Percentiles rank a stretch among this genome's conserved stretches.
Conservation (phyloP, 257 asterid species). For the Linderniella brevidens region DNA sequence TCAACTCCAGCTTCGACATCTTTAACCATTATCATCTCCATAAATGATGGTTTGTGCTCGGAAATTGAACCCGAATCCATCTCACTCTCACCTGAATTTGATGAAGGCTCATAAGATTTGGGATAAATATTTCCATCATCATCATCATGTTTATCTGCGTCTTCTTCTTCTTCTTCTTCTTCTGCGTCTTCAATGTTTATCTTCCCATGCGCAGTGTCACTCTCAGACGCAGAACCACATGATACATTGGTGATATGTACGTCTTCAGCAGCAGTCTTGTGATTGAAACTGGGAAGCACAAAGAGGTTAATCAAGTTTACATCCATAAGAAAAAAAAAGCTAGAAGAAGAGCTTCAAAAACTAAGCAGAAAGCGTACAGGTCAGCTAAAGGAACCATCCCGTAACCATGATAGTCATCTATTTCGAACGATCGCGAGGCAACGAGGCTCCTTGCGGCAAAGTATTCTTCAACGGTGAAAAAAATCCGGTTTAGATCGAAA, state of each 20-base stretch:
- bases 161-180: conserved; percentile 11
- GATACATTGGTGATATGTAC: conserved; percentile 69
- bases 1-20: conserved; percentile 64
- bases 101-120: conserved; percentile 15
- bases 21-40: conserved; percentile 77
- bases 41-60: conserved; percentile 25
- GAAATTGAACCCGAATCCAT: conserved; percentile 31
- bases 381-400: conserved; percentile 99
- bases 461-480: conserved; percentile 49
- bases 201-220: no score
- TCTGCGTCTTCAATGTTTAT: no score
- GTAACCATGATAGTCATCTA: conserved; percentile 65
- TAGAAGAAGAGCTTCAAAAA: background rate
- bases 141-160: conserved; percentile 17
- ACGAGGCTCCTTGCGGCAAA: conserved; percentile 69
- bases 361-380: conserved; percentile 44
- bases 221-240: conserved; percentile 31
- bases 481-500: conserved; percentile 30
- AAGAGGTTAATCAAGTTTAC: conserved; percentile 11
- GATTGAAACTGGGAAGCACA: conserved; percentile 58
- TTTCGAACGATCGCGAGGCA: conserved; percentile 68
- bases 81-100: conserved; percentile 18
- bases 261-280: conserved; percentile 86
- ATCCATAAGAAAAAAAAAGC: background rate
- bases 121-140: conserved; percentile 16